These are phyloP conservation scores for Ascoidea rubescens DNA, from an alignment of 805 yeast genomes.

Conservation along the genomic window DNA sequence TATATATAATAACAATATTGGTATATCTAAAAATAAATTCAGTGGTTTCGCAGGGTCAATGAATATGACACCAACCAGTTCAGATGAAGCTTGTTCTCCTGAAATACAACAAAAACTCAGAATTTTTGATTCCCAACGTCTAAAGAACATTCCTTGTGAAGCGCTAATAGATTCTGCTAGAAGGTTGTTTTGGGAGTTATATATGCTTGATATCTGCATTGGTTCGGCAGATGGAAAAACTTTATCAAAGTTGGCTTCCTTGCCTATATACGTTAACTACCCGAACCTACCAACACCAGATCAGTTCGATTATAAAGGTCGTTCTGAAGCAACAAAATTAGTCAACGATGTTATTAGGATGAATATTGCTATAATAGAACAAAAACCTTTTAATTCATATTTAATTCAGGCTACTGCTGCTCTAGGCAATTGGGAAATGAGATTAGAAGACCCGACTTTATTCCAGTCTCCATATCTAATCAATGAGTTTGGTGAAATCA, in stretches of 20 bases:
- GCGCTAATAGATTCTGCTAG: constrained; percentile 20
- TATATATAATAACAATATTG: background rate
- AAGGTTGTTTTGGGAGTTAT: constrained; percentile 37
- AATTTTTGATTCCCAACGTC: constrained; percentile 13
- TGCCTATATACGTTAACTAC: constrained; percentile 22
- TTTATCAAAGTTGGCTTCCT: constrained; percentile 23
- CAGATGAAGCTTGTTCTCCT: background rate
- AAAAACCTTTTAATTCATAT: constrained; percentile 23
- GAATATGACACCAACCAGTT: constrained; percentile 1
- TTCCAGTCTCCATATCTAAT: constrained; percentile 29
- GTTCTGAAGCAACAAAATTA: constrained; percentile 31
- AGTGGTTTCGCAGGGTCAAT: background rate
- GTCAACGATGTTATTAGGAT: constrained; percentile 35
- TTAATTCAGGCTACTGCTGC: constrained; percentile 28
- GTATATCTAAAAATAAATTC: no score
- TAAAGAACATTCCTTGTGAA: background rate
- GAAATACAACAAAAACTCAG: constrained; percentile 12
- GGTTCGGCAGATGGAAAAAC: constrained; percentile 41
- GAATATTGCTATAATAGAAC: constrained; percentile 29
- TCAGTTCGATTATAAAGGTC: constrained; percentile 30
- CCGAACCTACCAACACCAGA: constrained; percentile 23
- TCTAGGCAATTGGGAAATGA: constrained; percentile 36
- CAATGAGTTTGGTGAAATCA: constrained; percentile 27
- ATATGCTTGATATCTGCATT: constrained; percentile 35
- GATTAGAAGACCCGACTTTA: constrained; percentile 27